A percentile compares a stretch with the other conserved stretches of the same genome.
phyloP scores from a whole-genome alignment of 2,329 filamentous ascomycete genomes.

The Cephalotrichum gorgonifer region DNA sequence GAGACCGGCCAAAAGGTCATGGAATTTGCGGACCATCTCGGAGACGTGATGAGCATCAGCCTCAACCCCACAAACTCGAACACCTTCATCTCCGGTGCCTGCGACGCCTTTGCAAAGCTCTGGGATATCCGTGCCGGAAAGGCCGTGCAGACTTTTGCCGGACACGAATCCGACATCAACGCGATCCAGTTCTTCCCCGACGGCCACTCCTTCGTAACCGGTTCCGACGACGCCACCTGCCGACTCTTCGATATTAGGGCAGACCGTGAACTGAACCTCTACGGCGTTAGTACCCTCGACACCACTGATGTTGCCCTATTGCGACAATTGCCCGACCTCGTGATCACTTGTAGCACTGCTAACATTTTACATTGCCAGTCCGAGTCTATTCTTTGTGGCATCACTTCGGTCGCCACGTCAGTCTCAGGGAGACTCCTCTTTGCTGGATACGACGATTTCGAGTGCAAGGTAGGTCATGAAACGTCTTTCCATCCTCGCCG shows the following conservation, averaged over 20 bases:
- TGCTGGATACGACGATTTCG: constrained; percentile 96
- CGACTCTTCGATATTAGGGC: constrained; percentile 95
- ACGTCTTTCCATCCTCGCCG: background rate
- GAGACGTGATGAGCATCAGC: constrained; percentile 99
- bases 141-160: constrained; percentile 96
- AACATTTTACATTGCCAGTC: constrained; percentile 48
- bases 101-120: constrained; percentile 94
- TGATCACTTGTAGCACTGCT: background rate
- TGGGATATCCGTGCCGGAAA: constrained; percentile 99
- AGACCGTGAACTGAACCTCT: constrained; percentile 66
- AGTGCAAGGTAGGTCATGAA: constrained; percentile 79
- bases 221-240: constrained; percentile 95
- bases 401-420: constrained; percentile 95
- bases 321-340: background rate
- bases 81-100: constrained; percentile 98
- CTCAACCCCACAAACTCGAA: constrained; percentile 99
- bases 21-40: constrained; percentile 95
- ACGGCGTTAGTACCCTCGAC: constrained; percentile 42
- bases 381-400: constrained; percentile 93
- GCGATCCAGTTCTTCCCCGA: constrained; percentile 99
- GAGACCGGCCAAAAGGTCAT: constrained; percentile 95
- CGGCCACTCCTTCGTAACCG: constrained; percentile 95
- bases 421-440: constrained; percentile 92
- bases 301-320: background rate
- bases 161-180: constrained; percentile 98